Percentiles rank a stretch among this genome's conserved stretches.
Conservation (phyloP, 495 filamentous ascomycete genomes). For the Bryoglossum gracile region DNA sequence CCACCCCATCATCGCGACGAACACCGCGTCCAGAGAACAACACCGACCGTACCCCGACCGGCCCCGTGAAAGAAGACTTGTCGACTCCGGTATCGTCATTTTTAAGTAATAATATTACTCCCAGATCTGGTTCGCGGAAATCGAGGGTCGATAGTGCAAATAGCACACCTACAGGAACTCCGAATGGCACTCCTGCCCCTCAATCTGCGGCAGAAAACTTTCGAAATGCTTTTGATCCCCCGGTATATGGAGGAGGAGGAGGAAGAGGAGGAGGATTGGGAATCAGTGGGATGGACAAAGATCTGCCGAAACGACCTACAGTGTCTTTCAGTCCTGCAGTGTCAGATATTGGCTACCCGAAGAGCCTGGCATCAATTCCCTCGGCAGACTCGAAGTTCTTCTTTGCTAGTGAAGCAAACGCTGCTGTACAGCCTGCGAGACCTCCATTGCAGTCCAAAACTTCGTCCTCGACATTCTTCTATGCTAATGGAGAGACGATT, state of each 20-base stretch:
- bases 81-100: conserved; percentile 47
- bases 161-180: conserved; percentile 52
- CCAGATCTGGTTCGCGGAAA: conserved; percentile 60
- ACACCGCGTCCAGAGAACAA: conserved; percentile 28
- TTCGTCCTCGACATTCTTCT: conserved; percentile 50
- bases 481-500: conserved; percentile 35
- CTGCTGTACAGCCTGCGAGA: conserved; percentile 27
- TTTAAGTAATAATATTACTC: conserved; percentile 61
- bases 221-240: conserved; percentile 11
- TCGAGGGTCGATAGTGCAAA: conserved; percentile 57
- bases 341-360: conserved; percentile 19
- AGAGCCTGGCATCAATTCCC: conserved; percentile 21
- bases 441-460: conserved; percentile 28
- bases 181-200: conserved; percentile 31
- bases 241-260: conserved; percentile 13
- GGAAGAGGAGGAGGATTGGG: conserved; percentile 20
- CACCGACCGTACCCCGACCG: conserved; percentile 30
- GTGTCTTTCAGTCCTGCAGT: conserved; percentile 26
- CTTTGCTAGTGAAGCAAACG: conserved; percentile 63
- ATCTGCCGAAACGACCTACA: conserved; percentile 26
- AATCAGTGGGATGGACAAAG: conserved; percentile 26
- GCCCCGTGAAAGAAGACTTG: conserved; percentile 30
- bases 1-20: conserved; percentile 33
- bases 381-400: conserved; percentile 56
- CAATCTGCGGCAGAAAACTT: conserved; percentile 29